Conservation (phyloP, 257 asterid species). For the Jasminum sambac region DNA sequence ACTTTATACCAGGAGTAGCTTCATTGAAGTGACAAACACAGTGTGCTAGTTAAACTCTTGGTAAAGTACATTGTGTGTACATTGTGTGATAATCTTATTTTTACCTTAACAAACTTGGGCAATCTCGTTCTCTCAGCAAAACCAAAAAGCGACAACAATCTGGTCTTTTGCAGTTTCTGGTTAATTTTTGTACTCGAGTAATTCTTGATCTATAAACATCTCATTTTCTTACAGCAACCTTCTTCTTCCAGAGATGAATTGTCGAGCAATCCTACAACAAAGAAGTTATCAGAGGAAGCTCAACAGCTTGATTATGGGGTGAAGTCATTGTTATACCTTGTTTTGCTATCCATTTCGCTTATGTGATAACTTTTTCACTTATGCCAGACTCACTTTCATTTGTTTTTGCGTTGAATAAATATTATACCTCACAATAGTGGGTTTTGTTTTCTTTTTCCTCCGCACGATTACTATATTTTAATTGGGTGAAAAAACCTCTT, state of each 20-base stretch:
- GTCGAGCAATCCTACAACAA: conserved; percentile 50
- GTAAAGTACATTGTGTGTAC: background rate
- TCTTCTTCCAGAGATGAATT: conserved; percentile 70
- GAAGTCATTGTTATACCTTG: conserved; percentile 25
- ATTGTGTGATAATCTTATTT: background rate
- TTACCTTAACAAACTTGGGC: background rate
- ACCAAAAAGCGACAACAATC: background rate
- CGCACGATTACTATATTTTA: no score
- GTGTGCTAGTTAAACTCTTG: background rate
- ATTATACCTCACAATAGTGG: no score
- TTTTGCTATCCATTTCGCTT: no score
- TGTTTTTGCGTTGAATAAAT: no score
- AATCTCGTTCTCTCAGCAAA: background rate
- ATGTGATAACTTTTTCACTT: no score
- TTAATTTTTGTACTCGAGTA: conserved; percentile 2
- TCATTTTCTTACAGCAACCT: conserved; percentile 50
- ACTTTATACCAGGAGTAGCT: background rate
- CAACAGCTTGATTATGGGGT: conserved; percentile 67
- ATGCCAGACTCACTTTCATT: no score
- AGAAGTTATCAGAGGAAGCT: conserved; percentile 71
- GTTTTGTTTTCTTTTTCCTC: no score
- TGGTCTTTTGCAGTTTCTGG: conserved; percentile 5
- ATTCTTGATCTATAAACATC: conserved; percentile 22
- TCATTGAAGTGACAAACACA: conserved; percentile 5
- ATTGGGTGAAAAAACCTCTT: no score